Percentiles rank a stretch among this genome's conserved stretches.
Conservation (phyloP, 192 early-diverging fungal species). For the Spizellomyces punctatus region DNA sequence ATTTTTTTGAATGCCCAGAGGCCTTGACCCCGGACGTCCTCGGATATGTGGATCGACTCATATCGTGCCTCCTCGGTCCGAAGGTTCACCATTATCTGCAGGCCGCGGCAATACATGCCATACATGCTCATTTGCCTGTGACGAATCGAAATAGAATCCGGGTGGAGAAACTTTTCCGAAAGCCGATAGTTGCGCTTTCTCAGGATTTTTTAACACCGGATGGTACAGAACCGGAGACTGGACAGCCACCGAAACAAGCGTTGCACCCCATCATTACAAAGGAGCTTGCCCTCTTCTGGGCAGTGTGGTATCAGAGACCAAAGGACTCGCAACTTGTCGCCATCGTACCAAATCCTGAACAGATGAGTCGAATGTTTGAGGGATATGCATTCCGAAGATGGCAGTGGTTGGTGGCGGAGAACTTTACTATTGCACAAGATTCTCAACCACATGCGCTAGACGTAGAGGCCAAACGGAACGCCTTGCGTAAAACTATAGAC, state of each 20-base stretch:
- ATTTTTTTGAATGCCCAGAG: constrained; percentile 34
- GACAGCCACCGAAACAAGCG: background rate
- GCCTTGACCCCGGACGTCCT: constrained; percentile 27
- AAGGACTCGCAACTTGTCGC: constrained; percentile 25
- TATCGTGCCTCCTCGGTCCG: constrained; percentile 26
- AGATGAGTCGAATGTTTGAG: constrained; percentile 17
- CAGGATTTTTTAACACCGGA: constrained; percentile 14
- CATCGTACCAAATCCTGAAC: constrained; percentile 25
- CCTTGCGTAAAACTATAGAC: constrained; percentile 12
- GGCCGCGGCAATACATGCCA: constrained; percentile 37
- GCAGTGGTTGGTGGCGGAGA: constrained; percentile 23
- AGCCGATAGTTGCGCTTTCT: constrained; percentile 20
- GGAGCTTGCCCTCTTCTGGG: constrained; percentile 27
- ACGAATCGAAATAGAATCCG: constrained; percentile 52
- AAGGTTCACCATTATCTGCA: constrained; percentile 34
- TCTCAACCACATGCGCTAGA: background rate
- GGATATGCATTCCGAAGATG: constrained; percentile 37
- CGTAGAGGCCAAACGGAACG: constrained; percentile 9
- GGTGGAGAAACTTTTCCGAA: constrained; percentile 41
- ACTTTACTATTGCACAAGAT: background rate
- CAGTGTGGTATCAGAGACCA: constrained; percentile 31
- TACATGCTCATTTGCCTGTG: constrained; percentile 39
- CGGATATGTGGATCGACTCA: constrained; percentile 46
- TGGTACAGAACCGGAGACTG: background rate
- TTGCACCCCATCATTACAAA: constrained; percentile 18